Percentiles rank a stretch among this genome's conserved stretches.
These are phyloP conservation scores for Pholiota conissans DNA, from an alignment of 768 basidiomycete genomes.

Conservation along the genomic window DNA sequence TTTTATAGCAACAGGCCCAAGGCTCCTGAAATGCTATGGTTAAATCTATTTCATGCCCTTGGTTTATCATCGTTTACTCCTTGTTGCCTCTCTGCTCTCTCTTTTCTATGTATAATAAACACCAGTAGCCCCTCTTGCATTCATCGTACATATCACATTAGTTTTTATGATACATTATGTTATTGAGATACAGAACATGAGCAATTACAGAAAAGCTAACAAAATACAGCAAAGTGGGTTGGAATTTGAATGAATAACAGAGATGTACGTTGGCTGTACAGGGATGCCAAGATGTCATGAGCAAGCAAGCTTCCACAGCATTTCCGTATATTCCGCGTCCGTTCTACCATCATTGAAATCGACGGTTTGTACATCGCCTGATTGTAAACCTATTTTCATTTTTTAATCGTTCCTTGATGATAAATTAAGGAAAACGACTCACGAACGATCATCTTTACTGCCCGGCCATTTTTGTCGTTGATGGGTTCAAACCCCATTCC, in stretches of 20 bases:
- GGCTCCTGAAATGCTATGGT: neutral
- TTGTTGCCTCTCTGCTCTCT: neutral
- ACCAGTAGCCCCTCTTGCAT: neutral
- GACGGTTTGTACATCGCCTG: constrained; percentile 45
- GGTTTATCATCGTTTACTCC: neutral
- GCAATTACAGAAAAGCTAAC: too few relatives aligned
- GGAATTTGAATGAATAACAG: too few relatives aligned
- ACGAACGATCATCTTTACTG: constrained; percentile 70
- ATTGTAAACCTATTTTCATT: constrained; percentile 42
- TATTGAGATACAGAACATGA: constrained; percentile 15
- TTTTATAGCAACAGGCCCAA: constrained; percentile 3
- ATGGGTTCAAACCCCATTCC: constrained; percentile 74
- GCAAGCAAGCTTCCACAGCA: constrained; percentile 45
- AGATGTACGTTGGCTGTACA: neutral
- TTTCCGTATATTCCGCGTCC: constrained; percentile 37
- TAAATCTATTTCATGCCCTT: neutral
- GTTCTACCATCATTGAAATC: constrained; percentile 34
- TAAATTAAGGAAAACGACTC: constrained; percentile 27
- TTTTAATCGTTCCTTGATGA: neutral
- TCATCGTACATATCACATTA: neutral
- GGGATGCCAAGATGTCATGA: constrained; percentile 27
- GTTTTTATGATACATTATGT: constrained; percentile 3
- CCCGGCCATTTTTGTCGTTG: constrained; percentile 46
- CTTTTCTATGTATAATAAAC: neutral
- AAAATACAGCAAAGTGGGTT: too few relatives aligned